These are phyloP conservation scores for Hanseniaspora singularis DNA, from an alignment of 805 yeast genomes.

Conservation along the genomic window DNA sequence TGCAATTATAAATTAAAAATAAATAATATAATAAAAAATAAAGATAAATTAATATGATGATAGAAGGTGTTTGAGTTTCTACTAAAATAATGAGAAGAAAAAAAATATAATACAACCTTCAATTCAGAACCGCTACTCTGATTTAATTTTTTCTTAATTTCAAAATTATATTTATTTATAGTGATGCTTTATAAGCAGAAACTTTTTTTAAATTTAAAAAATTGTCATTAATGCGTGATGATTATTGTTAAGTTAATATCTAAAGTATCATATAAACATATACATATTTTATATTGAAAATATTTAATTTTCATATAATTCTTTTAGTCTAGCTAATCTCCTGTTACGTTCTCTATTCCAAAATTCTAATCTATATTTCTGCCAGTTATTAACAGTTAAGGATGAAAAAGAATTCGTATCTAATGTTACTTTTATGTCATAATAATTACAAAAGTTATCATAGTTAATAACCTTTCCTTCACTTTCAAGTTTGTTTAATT, in stretches of 20 bases:
- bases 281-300: neutral
- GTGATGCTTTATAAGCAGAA: neutral
- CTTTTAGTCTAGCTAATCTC: constrained; percentile 31
- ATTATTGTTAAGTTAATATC: neutral
- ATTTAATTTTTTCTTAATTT: neutral
- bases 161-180: neutral
- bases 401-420: constrained; percentile 73
- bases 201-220: too few species aligned
- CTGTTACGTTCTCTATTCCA: constrained; percentile 78
- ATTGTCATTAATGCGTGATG: neutral
- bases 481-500: neutral
- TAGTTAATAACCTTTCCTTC: constrained; percentile 4
- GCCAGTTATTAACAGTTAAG: constrained; percentile 89
- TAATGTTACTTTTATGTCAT: constrained; percentile 65
- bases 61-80: constrained; percentile 15
- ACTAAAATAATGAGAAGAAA: constrained; percentile 14
- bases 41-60: constrained; percentile 15
- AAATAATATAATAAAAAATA: too few species aligned
- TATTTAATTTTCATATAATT: constrained; percentile 15
- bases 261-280: constrained; percentile 4
- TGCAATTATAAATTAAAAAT: too few species aligned
- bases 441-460: constrained; percentile 14
- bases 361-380: constrained; percentile 78
- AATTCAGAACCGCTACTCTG: constrained; percentile 18
- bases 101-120: constrained; percentile 12